Evolutionary conservation across 129 eudicot genomes (phyloP).

Genomic region (Heracleum sosnowskyi): DNA sequence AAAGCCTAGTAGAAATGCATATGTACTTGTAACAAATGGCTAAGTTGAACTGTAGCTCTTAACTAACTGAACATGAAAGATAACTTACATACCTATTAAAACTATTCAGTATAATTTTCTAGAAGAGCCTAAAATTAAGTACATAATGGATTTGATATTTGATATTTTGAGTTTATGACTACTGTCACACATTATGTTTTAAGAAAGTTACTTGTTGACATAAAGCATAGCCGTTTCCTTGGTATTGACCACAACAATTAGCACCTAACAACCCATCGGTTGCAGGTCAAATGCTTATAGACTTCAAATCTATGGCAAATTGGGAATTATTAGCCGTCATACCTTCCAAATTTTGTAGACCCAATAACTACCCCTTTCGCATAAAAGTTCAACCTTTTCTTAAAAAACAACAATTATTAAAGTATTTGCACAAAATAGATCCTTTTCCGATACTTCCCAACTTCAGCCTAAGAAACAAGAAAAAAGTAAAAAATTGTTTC

Average conservation of each 20-base stretch:
- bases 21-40: neutral
- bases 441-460: neutral
- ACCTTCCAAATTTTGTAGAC: neutral
- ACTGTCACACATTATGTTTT: neutral
- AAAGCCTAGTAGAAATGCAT: neutral
- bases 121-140: neutral
- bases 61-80: neutral
- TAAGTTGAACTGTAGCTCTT: too few species aligned
- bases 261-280: neutral
- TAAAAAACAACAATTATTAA: neutral
- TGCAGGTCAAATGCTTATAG: neutral
- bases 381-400: neutral
- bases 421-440: neutral
- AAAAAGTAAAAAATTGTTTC: neutral
- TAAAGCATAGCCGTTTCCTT: neutral
- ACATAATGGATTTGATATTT: neutral
- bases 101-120: neutral
- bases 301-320: neutral
- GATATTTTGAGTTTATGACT: neutral
- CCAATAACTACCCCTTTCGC: neutral
- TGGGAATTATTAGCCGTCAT: neutral
- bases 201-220: neutral
- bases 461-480: neutral
- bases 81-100: neutral
- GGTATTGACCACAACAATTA: neutral